phyloP scores from a whole-genome alignment of 306 rosid genomes.

The Trifolium subterraneum region DNA sequence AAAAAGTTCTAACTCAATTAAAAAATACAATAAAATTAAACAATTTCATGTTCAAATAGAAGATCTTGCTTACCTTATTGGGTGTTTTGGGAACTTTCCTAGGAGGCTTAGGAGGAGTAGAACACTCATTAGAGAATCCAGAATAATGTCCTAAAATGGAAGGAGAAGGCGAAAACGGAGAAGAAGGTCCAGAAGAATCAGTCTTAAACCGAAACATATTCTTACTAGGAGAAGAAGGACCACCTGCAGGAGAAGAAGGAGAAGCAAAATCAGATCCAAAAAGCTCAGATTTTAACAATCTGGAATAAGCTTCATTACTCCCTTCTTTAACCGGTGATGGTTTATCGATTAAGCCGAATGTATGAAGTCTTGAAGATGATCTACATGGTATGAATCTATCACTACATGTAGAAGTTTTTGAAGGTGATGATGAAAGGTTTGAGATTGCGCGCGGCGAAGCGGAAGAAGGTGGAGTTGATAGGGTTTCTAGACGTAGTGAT shows the following conservation, averaged over 20 bases:
- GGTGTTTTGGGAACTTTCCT: conserved; percentile 97
- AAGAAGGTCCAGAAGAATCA: conserved; percentile 69
- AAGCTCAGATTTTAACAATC: conserved; percentile 80
- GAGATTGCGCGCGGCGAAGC: conserved; percentile 60
- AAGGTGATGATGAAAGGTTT: conserved; percentile 62
- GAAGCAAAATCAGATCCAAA: conserved; percentile 93
- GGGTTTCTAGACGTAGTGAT: conserved; percentile 69
- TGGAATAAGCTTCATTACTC: conserved; percentile 74
- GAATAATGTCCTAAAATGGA: conserved; percentile 65
- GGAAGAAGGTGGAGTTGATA: conserved; percentile 38
- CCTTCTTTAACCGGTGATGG: conserved; percentile 91
- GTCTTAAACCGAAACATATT: conserved; percentile 93
- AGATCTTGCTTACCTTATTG: conserved; percentile 63
- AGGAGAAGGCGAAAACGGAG: conserved; percentile 72
- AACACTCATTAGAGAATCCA: conserved; percentile 57
- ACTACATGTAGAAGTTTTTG: conserved; percentile 71
- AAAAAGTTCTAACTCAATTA: background rate
- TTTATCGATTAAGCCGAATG: conserved; percentile 79
- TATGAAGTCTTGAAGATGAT: conserved; percentile 91
- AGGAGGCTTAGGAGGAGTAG: conserved; percentile 94
- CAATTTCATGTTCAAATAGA: background rate
- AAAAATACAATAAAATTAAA: background rate
- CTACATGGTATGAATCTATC: conserved; percentile 98
- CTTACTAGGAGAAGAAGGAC: conserved; percentile 66
- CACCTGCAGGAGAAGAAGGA: conserved; percentile 54